phyloP scores from a whole-genome alignment of 257 asterid species.

The Primulina tabacum region DNA sequence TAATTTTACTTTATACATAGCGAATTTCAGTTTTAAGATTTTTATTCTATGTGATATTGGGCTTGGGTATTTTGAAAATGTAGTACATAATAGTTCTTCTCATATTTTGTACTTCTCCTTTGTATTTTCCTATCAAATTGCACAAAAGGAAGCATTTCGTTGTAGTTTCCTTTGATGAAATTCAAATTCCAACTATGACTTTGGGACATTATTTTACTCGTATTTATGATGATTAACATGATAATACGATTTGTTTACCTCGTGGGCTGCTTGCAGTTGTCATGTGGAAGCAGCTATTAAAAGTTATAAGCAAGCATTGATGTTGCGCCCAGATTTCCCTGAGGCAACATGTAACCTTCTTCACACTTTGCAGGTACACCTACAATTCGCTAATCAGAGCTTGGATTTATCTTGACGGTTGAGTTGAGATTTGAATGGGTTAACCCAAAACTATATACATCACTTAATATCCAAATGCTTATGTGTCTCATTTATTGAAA shows the following conservation, averaged over 20 bases:
- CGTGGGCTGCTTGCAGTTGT: slow-evolving; percentile 51
- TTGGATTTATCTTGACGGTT: slow-evolving; percentile 8
- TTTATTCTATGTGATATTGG: neutral
- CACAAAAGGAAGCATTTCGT: neutral
- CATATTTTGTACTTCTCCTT: neutral
- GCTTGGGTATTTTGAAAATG: too few relatives aligned
- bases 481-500: neutral
- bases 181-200: neutral
- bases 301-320: slow-evolving; percentile 88
- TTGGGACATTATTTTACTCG: slow-evolving; percentile 4
- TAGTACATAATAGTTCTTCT: too few relatives aligned
- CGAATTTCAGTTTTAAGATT: neutral
- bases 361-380: slow-evolving; percentile 81
- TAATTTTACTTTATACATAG: neutral
- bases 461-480: neutral
- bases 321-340: slow-evolving; percentile 88
- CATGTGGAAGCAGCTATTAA: slow-evolving; percentile 88
- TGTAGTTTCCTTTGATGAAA: neutral
- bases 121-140: neutral
- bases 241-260: slow-evolving; percentile 19
- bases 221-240: slow-evolving; percentile 11
- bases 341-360: slow-evolving; percentile 99
- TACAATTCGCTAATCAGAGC: slow-evolving; percentile 1
- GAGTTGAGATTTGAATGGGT: slow-evolving; percentile 11
- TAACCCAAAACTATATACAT: slow-evolving; percentile 5